phyloP scores from a whole-genome alignment of 108 stramenopile genomes.

The Epithemia pelagica region DNA sequence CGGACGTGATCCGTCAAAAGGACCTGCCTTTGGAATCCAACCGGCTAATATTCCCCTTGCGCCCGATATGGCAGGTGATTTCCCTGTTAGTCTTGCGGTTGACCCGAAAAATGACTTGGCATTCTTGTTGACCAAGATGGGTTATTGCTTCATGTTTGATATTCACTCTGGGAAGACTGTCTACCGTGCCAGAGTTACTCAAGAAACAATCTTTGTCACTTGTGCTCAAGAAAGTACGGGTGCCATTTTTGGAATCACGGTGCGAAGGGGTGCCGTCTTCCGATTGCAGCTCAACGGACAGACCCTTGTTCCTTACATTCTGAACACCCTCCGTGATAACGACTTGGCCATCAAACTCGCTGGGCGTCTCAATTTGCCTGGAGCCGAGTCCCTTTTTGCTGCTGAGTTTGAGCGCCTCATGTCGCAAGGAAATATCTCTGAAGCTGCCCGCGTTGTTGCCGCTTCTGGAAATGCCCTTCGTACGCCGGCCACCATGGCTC shows the following conservation, averaged over 20 bases:
- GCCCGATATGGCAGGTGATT: constrained; percentile 92
- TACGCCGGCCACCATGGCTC: constrained; percentile 94
- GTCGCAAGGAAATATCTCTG: constrained; percentile 79
- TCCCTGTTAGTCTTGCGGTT: constrained; percentile 89
- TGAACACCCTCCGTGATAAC: constrained; percentile 86
- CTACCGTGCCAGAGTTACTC: constrained; percentile 92
- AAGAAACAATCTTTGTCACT: constrained; percentile 95
- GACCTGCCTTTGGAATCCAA: constrained; percentile 82
- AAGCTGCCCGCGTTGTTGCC: constrained; percentile 92
- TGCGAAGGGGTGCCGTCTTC: constrained; percentile 91
- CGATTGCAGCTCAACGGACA: constrained; percentile 88
- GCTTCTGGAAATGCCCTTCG: constrained; percentile 81
- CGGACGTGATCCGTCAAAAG: constrained; percentile 93
- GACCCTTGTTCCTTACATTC: constrained; percentile 92
- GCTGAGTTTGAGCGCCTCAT: constrained; percentile 93
- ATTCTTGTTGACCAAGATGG: constrained; percentile 97
- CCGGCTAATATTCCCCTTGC: constrained; percentile 92
- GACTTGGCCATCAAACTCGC: constrained; percentile 92
- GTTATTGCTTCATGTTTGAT: constrained; percentile 98
- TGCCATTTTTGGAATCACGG: constrained; percentile 90
- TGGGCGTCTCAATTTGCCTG: constrained; percentile 91
- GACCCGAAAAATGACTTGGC: constrained; percentile 89
- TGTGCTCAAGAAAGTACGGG: constrained; percentile 77
- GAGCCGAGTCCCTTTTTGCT: constrained; percentile 94
- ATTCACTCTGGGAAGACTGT: constrained; percentile 92